A percentile compares a stretch with the other conserved stretches of the same genome.
Conservation (phyloP, 306 rosid genomes). For the Casuarina cunninghamiana region DNA sequence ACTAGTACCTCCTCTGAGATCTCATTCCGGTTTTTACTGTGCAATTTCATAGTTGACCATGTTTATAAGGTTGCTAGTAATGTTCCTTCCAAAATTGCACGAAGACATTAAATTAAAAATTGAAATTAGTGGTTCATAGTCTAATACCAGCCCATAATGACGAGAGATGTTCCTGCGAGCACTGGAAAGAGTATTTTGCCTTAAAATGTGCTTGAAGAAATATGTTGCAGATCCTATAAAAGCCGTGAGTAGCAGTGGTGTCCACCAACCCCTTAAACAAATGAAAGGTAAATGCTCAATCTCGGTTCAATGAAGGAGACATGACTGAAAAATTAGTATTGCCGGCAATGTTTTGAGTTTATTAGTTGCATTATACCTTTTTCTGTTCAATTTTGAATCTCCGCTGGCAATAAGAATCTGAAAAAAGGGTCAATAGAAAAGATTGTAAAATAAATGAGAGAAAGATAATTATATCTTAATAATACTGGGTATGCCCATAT, state of each 20-base stretch:
- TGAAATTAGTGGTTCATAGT: conserved; percentile 25
- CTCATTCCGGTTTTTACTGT: too few relatives aligned
- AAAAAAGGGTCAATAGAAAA: conserved; percentile 14
- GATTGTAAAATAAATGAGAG: neutral
- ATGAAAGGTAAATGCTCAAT: conserved; percentile 15
- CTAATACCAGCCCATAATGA: conserved; percentile 80
- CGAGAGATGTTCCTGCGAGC: conserved; percentile 91
- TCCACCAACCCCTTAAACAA: conserved; percentile 88
- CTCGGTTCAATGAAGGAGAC: neutral
- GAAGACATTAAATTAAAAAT: neutral
- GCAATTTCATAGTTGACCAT: neutral
- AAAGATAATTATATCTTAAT: neutral
- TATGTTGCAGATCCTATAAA: conserved; percentile 72
- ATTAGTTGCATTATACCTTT: conserved; percentile 40
- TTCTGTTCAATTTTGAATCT: conserved; percentile 56
- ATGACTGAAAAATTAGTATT: neutral
- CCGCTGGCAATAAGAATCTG: conserved; percentile 86
- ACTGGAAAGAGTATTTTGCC: conserved; percentile 83
- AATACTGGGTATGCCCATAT: too few relatives aligned
- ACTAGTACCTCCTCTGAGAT: too few relatives aligned
- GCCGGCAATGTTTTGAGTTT: neutral
- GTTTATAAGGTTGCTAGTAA: neutral
- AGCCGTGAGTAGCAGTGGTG: conserved; percentile 77
- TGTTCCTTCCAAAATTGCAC: neutral
- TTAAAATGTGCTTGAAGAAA: conserved; percentile 65